These are phyloP conservation scores for Aaosphaeria arxii DNA, from an alignment of 2,329 filamentous ascomycete species.

Conservation along the genomic window DNA sequence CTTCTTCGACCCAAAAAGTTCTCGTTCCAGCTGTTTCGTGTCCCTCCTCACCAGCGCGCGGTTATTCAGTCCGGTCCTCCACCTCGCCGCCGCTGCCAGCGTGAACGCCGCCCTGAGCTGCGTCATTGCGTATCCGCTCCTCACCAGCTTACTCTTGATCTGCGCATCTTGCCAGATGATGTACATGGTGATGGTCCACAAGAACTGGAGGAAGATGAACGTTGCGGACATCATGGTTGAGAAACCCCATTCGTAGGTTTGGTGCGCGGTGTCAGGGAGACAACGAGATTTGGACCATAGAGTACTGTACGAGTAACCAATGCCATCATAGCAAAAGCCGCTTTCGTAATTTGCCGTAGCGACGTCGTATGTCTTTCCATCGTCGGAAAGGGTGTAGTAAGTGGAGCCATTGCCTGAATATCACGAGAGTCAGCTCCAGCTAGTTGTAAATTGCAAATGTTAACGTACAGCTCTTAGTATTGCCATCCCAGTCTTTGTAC, in stretches of 20 bases:
- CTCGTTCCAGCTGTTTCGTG: constrained; percentile 13
- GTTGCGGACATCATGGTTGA: constrained; percentile 30
- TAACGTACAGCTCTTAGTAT: too few relatives aligned
- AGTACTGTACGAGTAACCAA: constrained; percentile 8
- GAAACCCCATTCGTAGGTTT: constrained; percentile 37
- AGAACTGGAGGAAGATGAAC: constrained; percentile 27
- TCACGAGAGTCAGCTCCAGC: too few relatives aligned
- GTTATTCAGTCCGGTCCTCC: constrained; percentile 15
- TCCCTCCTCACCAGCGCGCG: constrained; percentile 15
- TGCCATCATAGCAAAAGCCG: constrained; percentile 16
- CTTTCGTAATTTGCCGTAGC: constrained; percentile 1
- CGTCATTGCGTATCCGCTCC: constrained; percentile 26
- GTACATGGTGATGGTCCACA: constrained; percentile 34
- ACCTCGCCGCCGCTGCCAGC: constrained; percentile 19
- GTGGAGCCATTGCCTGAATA: too few relatives aligned
- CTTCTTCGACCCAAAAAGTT: constrained; percentile 13
- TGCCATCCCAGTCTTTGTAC: too few relatives aligned
- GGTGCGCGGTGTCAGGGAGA: constrained; percentile 23
- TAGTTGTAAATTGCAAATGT: too few relatives aligned
- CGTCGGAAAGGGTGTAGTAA: too few relatives aligned
- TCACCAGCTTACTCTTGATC: constrained; percentile 19
- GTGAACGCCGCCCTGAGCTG: constrained; percentile 30
- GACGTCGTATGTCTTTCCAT: not conserved
- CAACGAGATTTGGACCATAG: constrained; percentile 16
- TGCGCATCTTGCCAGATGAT: constrained; percentile 34